Percentiles rank a stretch among this genome's conserved stretches.
Evolutionary conservation across 768 basidiomycete genomes (phyloP).

Genomic region (Pulveroboletus sp.): DNA sequence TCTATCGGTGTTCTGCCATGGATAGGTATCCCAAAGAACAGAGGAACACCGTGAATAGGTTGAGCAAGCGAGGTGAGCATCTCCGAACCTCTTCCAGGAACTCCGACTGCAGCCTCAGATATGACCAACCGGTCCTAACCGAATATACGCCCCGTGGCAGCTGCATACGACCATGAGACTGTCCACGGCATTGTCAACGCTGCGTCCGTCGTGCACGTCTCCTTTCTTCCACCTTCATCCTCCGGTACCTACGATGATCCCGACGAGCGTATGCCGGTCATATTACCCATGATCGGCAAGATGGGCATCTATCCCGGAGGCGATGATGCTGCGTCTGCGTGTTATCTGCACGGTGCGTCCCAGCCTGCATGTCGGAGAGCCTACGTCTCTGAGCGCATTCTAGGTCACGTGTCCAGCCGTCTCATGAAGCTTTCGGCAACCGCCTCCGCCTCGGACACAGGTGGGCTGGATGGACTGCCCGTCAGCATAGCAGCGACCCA

Average conservation of each 20-base stretch:
- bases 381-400: not conserved
- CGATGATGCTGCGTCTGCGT: conserved; percentile 6
- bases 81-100: not conserved
- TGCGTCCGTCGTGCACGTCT: conserved; percentile 21
- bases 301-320: conserved; percentile 15
- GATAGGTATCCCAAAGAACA: conserved; percentile 42
- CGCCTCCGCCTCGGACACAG: not conserved
- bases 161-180: conserved; percentile 20
- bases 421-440: conserved; percentile 22
- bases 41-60: conserved; percentile 24
- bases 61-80: conserved; percentile 20
- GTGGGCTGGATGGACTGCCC: conserved; percentile 6
- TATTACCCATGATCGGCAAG: conserved; percentile 27
- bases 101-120: not conserved
- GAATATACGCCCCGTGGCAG: not conserved
- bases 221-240: conserved; percentile 19
- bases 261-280: conserved; percentile 13
- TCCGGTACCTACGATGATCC: conserved; percentile 10
- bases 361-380: too few species aligned
- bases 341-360: conserved; percentile 19
- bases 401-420: conserved; percentile 22
- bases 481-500: conserved; percentile 25
- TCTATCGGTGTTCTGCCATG: conserved; percentile 31
- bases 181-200: conserved; percentile 21
- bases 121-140: not conserved